phyloP scores from a whole-genome alignment of 164 flowering plant species.

The Warburgia ugandensis region DNA sequence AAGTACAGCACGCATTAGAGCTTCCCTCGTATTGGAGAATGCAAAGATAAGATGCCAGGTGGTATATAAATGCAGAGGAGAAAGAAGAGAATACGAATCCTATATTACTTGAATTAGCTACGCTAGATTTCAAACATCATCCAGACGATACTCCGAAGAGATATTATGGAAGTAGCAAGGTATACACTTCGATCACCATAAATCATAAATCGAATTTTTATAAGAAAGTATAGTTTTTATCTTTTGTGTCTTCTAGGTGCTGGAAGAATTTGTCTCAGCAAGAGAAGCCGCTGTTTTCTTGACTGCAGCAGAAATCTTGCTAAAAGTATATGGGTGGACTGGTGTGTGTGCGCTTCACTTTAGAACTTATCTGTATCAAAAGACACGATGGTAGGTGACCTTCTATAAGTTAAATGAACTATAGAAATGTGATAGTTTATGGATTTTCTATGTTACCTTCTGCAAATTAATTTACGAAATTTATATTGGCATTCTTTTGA shows the following conservation, averaged over 20 bases:
- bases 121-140: slow-evolving; percentile 14
- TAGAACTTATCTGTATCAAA: too few species aligned
- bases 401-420: slow-evolving; percentile 25
- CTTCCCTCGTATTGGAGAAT: slow-evolving; percentile 1
- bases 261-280: slow-evolving; percentile 39
- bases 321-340: slow-evolving; percentile 43
- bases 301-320: too few species aligned
- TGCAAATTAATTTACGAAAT: not conserved
- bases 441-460: slow-evolving; percentile 7
- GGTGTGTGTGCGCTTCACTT: slow-evolving; percentile 41
- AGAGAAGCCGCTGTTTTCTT: slow-evolving; percentile 27
- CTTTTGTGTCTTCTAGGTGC: slow-evolving; percentile 39
- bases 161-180: slow-evolving; percentile 11
- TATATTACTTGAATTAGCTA: slow-evolving; percentile 16
- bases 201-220: too few species aligned
- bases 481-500: too few species aligned
- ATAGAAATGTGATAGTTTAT: not conserved
- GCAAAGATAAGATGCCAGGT: not conserved
- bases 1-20: not conserved
- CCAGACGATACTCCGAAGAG: slow-evolving; percentile 14
- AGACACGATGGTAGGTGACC: slow-evolving; percentile 23
- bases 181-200: too few species aligned
- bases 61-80: slow-evolving; percentile 3
- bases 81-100: slow-evolving; percentile 8
- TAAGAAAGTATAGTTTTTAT: not conserved